Percentiles rank a stretch among this genome's conserved stretches.
Evolutionary conservation across 2,329 filamentous ascomycete genomes (phyloP).

Genomic region (Exophiala bonariae): DNA sequence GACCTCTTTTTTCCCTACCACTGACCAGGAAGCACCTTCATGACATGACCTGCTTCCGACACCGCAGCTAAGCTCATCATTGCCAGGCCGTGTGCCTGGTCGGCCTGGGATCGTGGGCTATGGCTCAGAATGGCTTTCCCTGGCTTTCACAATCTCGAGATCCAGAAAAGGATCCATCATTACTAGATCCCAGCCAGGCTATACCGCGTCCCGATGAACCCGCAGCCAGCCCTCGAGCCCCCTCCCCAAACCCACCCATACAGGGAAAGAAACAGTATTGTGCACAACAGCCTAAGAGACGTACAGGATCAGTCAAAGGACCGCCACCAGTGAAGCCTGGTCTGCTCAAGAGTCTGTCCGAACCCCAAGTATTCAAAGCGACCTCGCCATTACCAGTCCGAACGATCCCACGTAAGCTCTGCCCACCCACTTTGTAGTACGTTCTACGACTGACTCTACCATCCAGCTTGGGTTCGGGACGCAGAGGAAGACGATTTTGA

Average conservation of each 20-base stretch:
- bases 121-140: conserved; percentile 23
- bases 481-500: conserved; percentile 41
- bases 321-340: conserved; percentile 7
- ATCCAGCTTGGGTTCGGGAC: conserved; percentile 42
- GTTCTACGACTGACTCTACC: neutral
- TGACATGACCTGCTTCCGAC: neutral
- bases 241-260: too few species aligned
- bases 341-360: neutral
- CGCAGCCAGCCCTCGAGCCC: too few species aligned
- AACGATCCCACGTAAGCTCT: conserved; percentile 21
- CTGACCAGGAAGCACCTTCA: neutral
- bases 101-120: conserved; percentile 2
- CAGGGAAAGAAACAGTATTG: conserved; percentile 6
- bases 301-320: conserved; percentile 9
- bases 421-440: neutral
- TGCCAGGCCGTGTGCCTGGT: neutral
- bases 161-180: conserved; percentile 20
- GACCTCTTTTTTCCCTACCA: too few species aligned
- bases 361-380: conserved; percentile 5
- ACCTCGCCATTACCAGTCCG: conserved; percentile 18
- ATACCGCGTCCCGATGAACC: too few species aligned
- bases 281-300: conserved; percentile 4
- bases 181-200: neutral
- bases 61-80: neutral
- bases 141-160: conserved; percentile 22